Evolutionary conservation across 305 asterid genomes (phyloP).

Genomic region (Petunia hybrid): DNA sequence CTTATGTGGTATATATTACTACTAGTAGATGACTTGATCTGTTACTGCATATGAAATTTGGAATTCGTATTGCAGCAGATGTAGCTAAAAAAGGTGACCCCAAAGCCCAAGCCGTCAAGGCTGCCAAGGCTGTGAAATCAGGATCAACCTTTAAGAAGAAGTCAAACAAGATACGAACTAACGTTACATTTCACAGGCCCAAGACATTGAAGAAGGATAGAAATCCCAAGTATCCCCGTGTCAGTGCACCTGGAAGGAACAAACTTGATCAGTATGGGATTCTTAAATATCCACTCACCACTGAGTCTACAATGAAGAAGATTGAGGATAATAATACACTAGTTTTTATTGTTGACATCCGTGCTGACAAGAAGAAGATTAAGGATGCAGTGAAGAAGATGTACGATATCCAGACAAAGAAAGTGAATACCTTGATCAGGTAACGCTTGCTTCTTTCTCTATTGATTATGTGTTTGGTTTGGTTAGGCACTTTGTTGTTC

Average conservation of each 20-base stretch:
- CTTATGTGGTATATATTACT: not conserved
- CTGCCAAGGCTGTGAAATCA: slow-evolving; percentile 57
- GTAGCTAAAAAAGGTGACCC: slow-evolving; percentile 50
- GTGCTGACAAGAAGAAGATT: slow-evolving; percentile 61
- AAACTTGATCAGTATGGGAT: slow-evolving; percentile 59
- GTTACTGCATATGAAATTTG: not conserved
- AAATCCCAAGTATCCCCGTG: slow-evolving; percentile 61
- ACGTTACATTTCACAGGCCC: slow-evolving; percentile 61
- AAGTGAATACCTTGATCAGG: slow-evolving; percentile 67
- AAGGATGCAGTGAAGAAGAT: slow-evolving; percentile 60
- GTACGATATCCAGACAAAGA: slow-evolving; percentile 60
- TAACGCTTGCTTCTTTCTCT: slow-evolving; percentile 25
- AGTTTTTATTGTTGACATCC: slow-evolving; percentile 59
- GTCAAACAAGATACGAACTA: slow-evolving; percentile 58
- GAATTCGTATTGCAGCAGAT: slow-evolving; percentile 42
- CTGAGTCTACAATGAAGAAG: slow-evolving; percentile 65
- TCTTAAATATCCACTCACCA: slow-evolving; percentile 58
- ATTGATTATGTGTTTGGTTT: not conserved
- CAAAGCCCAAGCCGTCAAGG: slow-evolving; percentile 64
- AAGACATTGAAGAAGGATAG: slow-evolving; percentile 64
- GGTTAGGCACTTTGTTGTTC: slow-evolving; percentile 1
- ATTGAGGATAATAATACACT: slow-evolving; percentile 65
- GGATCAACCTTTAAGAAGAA: slow-evolving; percentile 51
- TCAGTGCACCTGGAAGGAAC: slow-evolving; percentile 61
- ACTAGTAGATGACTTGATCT: not conserved